Conservation (phyloP, 768 basidiomycete species). For the Rubroboletus pulcherrimus region DNA sequence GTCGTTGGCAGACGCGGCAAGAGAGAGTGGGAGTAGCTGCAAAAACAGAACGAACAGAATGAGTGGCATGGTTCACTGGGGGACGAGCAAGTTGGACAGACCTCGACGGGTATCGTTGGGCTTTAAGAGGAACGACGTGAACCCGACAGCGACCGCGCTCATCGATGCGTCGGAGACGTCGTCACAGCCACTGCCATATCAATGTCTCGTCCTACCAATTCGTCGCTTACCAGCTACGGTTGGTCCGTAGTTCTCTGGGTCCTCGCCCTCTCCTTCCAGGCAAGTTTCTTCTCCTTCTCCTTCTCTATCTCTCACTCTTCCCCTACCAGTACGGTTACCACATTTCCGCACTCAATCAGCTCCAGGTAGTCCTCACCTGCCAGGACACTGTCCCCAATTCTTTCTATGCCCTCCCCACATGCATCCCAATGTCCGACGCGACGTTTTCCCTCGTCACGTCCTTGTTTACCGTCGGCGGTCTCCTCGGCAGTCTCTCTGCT, state of each 20-base stretch:
- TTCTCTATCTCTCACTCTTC: not conserved
- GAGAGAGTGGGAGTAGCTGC: not conserved
- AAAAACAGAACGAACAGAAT: not conserved
- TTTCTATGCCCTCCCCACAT: conserved; percentile 53
- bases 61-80: conserved; percentile 3
- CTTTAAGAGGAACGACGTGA: not conserved
- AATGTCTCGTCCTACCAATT: conserved; percentile 16
- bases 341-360: conserved; percentile 87
- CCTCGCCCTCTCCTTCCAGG: conserved; percentile 56
- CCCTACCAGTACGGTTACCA: conserved; percentile 79
- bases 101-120: not conserved
- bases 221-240: conserved; percentile 56
- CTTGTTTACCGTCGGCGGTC: conserved; percentile 83
- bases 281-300: conserved; percentile 10
- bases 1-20: conserved; percentile 11
- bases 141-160: not conserved
- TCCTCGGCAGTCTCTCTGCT: conserved; percentile 69
- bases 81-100: not conserved
- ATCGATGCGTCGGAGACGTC: not conserved
- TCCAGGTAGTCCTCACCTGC: conserved; percentile 77
- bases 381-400: conserved; percentile 25
- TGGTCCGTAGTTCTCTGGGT: conserved; percentile 69
- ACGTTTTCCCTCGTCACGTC: conserved; percentile 82
- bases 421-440: conserved; percentile 75
- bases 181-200: conserved; percentile 1